These are phyloP conservation scores for Eremothecium cymbalariae DNA, from an alignment of 1,139 yeast species.

Conservation along the genomic window DNA sequence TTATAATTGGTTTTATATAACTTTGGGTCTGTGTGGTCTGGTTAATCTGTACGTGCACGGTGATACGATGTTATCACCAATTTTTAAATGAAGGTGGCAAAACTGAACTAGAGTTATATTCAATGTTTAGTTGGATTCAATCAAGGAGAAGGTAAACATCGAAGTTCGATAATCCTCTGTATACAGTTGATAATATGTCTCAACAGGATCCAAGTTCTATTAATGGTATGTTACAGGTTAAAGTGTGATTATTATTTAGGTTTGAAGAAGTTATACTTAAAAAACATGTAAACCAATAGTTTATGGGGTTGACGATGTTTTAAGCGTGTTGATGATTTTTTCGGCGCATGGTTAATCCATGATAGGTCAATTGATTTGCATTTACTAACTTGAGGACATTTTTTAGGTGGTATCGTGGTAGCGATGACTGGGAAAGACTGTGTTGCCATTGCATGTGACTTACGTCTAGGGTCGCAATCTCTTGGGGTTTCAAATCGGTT, in stretches of 20 bases:
- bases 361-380: neutral
- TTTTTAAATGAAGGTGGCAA: slow-evolving; percentile 5
- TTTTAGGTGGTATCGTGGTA: slow-evolving; percentile 81
- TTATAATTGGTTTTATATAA: no score
- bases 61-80: neutral
- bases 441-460: slow-evolving; percentile 94
- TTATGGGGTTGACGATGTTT: neutral
- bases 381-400: slow-evolving; percentile 7
- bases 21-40: no score
- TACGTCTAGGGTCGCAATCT: slow-evolving; percentile 89
- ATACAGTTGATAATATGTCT: slow-evolving; percentile 32
- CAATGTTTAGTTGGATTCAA: no score
- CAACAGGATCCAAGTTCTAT: slow-evolving; percentile 49
- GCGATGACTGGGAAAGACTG: slow-evolving; percentile 99
- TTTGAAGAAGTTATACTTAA: no score
- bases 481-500: slow-evolving; percentile 87
- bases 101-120: no score
- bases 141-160: no score
- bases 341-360: no score
- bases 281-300: no score
- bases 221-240: slow-evolving; percentile 42
- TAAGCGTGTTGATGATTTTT: neutral
- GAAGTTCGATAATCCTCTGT: neutral
- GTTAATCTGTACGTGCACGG: no score
- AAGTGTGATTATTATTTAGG: no score